phyloP scores from a whole-genome alignment of 2,329 filamentous ascomycete genomes.

The Aspergillus sp. region DNA sequence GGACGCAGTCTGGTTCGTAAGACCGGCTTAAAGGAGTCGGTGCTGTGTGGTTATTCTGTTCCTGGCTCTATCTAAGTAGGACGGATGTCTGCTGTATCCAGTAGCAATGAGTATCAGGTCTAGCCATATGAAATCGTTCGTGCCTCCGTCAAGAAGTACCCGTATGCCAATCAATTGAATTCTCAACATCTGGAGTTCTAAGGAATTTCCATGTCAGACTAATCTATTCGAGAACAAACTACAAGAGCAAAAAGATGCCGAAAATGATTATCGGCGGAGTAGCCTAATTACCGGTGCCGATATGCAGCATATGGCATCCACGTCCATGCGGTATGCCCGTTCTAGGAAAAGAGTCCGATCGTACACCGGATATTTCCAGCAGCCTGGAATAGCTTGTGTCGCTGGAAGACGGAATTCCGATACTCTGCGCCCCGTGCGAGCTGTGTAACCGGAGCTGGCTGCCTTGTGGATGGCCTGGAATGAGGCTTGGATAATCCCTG shows the following conservation, averaged over 20 bases:
- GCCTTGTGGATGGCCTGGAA: slow-evolving; percentile 22
- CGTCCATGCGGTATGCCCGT: slow-evolving; percentile 34
- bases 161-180: too few relatives aligned
- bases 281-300: slow-evolving; percentile 10
- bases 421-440: slow-evolving; percentile 23
- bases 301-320: slow-evolving; percentile 23
- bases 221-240: not conserved
- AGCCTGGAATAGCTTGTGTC: slow-evolving; percentile 10
- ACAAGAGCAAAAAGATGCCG: too few relatives aligned
- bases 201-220: too few relatives aligned
- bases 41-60: too few relatives aligned
- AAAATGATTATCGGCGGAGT: not conserved
- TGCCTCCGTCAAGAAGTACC: too few relatives aligned
- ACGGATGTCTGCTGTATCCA: too few relatives aligned
- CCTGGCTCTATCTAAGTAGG: too few relatives aligned
- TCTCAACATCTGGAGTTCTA: too few relatives aligned
- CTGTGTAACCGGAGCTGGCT: slow-evolving; percentile 26
- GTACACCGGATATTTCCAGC: slow-evolving; percentile 15
- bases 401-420: slow-evolving; percentile 8
- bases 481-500: not conserved
- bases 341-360: slow-evolving; percentile 33
- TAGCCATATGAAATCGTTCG: too few relatives aligned
- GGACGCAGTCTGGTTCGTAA: too few relatives aligned
- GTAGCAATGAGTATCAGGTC: too few relatives aligned
- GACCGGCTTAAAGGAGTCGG: too few relatives aligned